phyloP scores from a whole-genome alignment of 1,139 yeast species.

The Pichia sp. region DNA sequence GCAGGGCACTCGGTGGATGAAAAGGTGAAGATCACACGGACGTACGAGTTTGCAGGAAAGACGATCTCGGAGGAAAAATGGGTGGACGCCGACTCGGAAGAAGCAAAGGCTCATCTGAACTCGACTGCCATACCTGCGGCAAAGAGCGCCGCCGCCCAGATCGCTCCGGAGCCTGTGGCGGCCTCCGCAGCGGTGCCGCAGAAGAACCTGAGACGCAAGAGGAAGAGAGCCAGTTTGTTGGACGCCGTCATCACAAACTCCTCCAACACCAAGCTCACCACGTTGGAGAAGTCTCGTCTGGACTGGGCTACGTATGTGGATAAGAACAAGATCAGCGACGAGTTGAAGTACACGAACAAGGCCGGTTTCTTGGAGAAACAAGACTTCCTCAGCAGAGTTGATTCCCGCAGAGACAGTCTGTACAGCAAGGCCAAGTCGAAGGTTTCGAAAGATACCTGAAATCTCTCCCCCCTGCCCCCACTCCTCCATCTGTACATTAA shows the following conservation, averaged over 20 bases:
- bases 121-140: constrained; percentile 32
- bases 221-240: constrained; percentile 71
- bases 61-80: constrained; percentile 68
- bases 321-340: constrained; percentile 76
- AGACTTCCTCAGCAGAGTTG: constrained; percentile 79
- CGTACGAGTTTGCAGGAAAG: constrained; percentile 89
- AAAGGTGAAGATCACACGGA: constrained; percentile 61
- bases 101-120: constrained; percentile 75
- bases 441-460: background rate
- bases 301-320: constrained; percentile 98
- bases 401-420: constrained; percentile 29
- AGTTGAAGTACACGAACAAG: constrained; percentile 68
- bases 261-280: constrained; percentile 68
- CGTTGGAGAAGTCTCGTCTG: constrained; percentile 84
- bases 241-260: constrained; percentile 65
- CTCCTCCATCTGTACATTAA: background rate
- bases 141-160: background rate
- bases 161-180: background rate
- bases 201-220: constrained; percentile 33
- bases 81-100: constrained; percentile 76
- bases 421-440: constrained; percentile 16
- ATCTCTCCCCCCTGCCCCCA: background rate
- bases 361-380: constrained; percentile 86
- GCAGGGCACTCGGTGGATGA: background rate
- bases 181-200: constrained; percentile 23